A percentile compares a stretch with the other conserved stretches of the same genome.
These are phyloP conservation scores for Rhododendron griersonianum DNA, from an alignment of 148 eudicot species.

Conservation along the genomic window DNA sequence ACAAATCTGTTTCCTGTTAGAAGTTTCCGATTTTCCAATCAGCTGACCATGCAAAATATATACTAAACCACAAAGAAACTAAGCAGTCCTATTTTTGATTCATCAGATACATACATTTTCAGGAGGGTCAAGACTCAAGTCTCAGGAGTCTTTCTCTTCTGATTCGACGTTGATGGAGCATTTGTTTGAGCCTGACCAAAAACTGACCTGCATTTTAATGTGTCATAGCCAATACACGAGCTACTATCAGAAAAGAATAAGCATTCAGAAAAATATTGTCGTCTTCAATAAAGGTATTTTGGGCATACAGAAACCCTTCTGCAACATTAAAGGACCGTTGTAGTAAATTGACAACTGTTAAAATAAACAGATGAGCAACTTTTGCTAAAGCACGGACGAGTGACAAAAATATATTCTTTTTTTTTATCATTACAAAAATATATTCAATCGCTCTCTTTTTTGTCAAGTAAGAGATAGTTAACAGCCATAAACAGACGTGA, in stretches of 20 bases:
- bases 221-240: not conserved
- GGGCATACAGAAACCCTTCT: not conserved
- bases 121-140: constrained; percentile 10
- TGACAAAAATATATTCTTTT: not conserved
- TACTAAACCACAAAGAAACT: not conserved
- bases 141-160: constrained; percentile 47
- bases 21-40: not conserved
- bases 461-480: not conserved
- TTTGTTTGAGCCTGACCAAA: constrained; percentile 62
- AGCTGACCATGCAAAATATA: not conserved
- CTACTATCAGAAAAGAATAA: too few species aligned
- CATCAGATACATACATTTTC: not conserved
- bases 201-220: constrained; percentile 42
- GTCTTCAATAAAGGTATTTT: too few species aligned
- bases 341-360: not conserved
- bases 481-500: not conserved
- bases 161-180: constrained; percentile 42
- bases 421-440: too few species aligned
- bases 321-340: not conserved
- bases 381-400: not conserved
- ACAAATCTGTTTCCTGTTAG: not conserved
- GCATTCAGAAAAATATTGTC: too few species aligned
- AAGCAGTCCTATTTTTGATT: not conserved
- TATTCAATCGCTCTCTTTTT: not conserved
- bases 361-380: not conserved